These are phyloP conservation scores for Saccharomycopsis sp. DNA, from an alignment of 805 yeast genomes.

Conservation along the genomic window DNA sequence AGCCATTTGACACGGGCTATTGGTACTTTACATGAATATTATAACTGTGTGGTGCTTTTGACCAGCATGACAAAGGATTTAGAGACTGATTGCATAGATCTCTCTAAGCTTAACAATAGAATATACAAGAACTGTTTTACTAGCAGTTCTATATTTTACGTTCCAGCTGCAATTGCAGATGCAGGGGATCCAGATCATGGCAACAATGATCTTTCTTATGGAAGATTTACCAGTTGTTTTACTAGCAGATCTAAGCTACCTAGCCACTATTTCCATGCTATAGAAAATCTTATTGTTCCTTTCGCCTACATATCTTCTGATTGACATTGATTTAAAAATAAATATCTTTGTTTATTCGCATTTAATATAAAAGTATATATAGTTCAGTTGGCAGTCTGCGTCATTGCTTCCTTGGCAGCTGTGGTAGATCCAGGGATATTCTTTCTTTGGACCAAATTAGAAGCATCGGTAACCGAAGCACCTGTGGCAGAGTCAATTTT, in stretches of 20 bases:
- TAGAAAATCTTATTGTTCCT: not conserved
- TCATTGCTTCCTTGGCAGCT: slow-evolving; percentile 10
- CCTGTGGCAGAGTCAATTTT: slow-evolving; percentile 11
- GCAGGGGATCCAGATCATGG: not conserved
- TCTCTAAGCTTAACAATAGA: not conserved
- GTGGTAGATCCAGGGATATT: slow-evolving; percentile 3
- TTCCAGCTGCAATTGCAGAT: not conserved
- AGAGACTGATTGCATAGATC: not conserved
- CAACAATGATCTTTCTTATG: not conserved
- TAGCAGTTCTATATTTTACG: not conserved
- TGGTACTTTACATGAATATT: not conserved
- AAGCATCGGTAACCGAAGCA: slow-evolving; percentile 1
- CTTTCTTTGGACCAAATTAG: slow-evolving; percentile 7
- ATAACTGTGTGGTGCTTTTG: not conserved
- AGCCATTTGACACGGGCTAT: not conserved
- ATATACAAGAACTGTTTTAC: not conserved
- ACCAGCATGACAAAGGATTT: not conserved
- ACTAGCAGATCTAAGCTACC: not conserved
- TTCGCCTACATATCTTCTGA: no score
- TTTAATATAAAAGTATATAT: not conserved
- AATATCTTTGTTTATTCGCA: not conserved
- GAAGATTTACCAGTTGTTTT: not conserved
- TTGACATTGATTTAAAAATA: not conserved
- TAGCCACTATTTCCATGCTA: not conserved
- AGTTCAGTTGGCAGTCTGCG: not conserved